A percentile compares a stretch with the other conserved stretches of the same genome.
These are phyloP conservation scores for Paraphaeosphaeria minitans DNA, from an alignment of 2,329 filamentous ascomycete species.

Conservation along the genomic window DNA sequence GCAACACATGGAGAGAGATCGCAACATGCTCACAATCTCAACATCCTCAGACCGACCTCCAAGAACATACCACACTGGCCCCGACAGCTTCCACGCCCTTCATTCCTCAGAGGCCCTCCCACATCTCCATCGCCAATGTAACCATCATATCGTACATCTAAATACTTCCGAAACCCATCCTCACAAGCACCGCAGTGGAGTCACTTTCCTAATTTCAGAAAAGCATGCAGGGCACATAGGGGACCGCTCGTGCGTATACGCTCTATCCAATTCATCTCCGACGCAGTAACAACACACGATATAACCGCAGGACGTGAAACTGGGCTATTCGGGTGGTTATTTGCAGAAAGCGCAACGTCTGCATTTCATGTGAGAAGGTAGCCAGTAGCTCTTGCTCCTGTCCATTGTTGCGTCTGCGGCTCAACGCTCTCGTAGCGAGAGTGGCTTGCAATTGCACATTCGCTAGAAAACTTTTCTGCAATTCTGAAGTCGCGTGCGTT, in stretches of 20 bases:
- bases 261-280: neutral
- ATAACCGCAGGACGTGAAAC: neutral
- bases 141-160: neutral
- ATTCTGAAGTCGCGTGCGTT: neutral
- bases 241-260: neutral
- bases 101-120: neutral
- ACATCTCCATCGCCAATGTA: neutral
- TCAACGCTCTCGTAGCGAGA: neutral
- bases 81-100: neutral
- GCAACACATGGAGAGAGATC: neutral
- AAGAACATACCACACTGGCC: neutral
- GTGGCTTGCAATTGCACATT: neutral
- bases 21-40: neutral
- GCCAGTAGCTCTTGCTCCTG: neutral
- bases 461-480: neutral
- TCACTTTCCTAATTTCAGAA: neutral
- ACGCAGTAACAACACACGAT: neutral
- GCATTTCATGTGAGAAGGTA: neutral
- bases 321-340: neutral
- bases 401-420: too few species aligned
- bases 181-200: neutral
- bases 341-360: neutral
- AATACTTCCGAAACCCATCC: neutral
- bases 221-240: neutral
- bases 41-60: neutral